Conservation (phyloP, 2,329 filamentous ascomycete species). For the Colletotrichum neosansevieriae region DNA sequence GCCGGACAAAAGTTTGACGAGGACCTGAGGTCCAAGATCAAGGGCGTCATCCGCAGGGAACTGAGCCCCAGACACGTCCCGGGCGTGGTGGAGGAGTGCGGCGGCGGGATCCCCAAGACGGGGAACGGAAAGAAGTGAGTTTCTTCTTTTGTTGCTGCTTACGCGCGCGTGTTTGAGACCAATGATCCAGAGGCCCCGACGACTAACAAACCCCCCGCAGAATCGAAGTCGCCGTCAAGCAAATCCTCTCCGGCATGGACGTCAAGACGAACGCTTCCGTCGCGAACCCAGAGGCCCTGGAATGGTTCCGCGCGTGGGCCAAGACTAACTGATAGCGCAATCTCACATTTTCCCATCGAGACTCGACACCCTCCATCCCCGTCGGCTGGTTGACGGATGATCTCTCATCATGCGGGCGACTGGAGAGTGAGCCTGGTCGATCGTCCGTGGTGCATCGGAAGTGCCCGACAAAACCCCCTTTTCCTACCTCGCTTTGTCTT, state of each 20-base stretch:
- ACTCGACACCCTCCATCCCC: no score
- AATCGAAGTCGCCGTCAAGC: constrained; percentile 95
- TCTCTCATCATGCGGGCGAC: no score
- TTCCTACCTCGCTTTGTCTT: no score
- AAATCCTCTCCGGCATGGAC: constrained; percentile 88
- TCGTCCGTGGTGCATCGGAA: background rate
- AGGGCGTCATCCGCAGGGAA: constrained; percentile 77
- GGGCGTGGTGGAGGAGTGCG: constrained; percentile 82
- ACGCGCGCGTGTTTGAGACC: background rate
- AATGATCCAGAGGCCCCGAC: no score
- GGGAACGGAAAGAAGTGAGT: constrained; percentile 94
- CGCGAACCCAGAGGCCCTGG: constrained; percentile 88
- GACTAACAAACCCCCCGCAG: constrained; percentile 53
- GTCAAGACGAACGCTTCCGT: constrained; percentile 93
- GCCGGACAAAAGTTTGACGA: constrained; percentile 67
- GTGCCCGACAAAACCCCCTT: no score
- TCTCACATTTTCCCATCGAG: background rate
- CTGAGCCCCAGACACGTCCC: constrained; percentile 92
- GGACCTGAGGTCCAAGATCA: constrained; percentile 73
- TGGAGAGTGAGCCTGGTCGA: background rate
- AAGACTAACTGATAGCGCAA: constrained; percentile 56
- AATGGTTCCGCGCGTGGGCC: constrained; percentile 89
- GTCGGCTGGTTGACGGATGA: no score
- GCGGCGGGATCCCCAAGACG: constrained; percentile 86
- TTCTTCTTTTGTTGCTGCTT: background rate